A percentile compares a stretch with the other conserved stretches of the same genome.
phyloP scores from a whole-genome alignment of 2,329 filamentous ascomycete species.

The Claviceps fusiformis region DNA sequence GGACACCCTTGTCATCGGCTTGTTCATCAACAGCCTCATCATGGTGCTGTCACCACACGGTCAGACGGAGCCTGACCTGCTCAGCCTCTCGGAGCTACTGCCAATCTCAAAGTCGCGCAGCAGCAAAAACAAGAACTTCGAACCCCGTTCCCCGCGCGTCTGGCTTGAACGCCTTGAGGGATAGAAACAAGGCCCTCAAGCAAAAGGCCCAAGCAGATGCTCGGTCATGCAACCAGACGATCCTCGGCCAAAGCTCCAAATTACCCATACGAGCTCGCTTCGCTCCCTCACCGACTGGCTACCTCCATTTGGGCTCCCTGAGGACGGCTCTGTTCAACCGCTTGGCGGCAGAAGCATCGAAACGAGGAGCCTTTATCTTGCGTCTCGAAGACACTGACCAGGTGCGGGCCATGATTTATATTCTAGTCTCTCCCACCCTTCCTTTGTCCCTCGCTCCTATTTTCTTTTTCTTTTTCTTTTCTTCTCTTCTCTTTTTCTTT shows the following conservation, averaged over 20 bases:
- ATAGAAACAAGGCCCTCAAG: slow-evolving; percentile 11
- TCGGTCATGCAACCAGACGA: slow-evolving; percentile 9
- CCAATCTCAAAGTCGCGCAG: background rate
- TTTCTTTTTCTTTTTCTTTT: too few species aligned
- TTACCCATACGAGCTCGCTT: slow-evolving; percentile 50
- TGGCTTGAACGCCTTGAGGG: slow-evolving; percentile 9
- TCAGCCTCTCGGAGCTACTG: background rate
- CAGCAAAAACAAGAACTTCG: background rate
- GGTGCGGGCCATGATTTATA: slow-evolving; percentile 34
- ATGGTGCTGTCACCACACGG: background rate
- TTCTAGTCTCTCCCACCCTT: too few species aligned
- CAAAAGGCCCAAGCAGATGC: slow-evolving; percentile 5
- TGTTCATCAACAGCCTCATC: background rate
- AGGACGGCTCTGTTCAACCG: slow-evolving; percentile 95
- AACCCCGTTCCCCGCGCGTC: background rate
- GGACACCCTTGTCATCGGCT: background rate
- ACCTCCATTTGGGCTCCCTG: slow-evolving; percentile 81
- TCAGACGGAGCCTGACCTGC: background rate
- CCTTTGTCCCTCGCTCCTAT: too few species aligned
- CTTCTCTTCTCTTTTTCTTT: too few species aligned
- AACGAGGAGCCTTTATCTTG: slow-evolving; percentile 73
- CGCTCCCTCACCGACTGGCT: slow-evolving; percentile 89
- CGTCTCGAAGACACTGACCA: slow-evolving; percentile 93
- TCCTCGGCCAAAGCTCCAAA: slow-evolving; percentile 40
- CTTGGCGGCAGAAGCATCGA: slow-evolving; percentile 69